phyloP scores from a whole-genome alignment of 805 yeast species.

The Sungouiozyma ichnusensis region DNA sequence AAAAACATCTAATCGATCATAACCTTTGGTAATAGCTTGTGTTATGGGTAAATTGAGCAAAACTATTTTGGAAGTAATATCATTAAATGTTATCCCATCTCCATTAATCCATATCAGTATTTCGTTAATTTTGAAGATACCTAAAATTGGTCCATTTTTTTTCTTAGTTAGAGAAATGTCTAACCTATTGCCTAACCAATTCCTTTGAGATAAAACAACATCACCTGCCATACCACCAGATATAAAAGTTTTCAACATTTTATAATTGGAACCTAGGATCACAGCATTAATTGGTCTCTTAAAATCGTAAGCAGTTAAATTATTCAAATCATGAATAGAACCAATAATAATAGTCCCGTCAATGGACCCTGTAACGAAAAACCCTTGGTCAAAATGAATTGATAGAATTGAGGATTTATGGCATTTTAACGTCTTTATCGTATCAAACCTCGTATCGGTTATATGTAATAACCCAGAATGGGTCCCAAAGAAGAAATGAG shows the following conservation, averaged over 20 bases:
- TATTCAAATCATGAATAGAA: conserved; percentile 43
- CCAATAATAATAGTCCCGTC: conserved; percentile 91
- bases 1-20: conserved; percentile 62
- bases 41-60: conserved; percentile 51
- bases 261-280: conserved; percentile 63
- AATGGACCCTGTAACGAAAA: conserved; percentile 80
- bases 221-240: conserved; percentile 90
- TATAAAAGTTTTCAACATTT: conserved; percentile 50
- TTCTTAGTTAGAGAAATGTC: conserved; percentile 55
- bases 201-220: conserved; percentile 59
- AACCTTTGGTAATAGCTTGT: conserved; percentile 20
- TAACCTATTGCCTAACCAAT: conserved; percentile 78
- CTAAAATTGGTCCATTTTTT: conserved; percentile 53
- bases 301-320: conserved; percentile 67
- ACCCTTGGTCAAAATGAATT: conserved; percentile 59
- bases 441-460: conserved; percentile 45
- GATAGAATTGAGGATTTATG: conserved; percentile 79
- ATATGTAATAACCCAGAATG: conserved; percentile 78
- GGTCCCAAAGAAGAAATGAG: conserved; percentile 70
- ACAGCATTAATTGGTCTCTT: conserved; percentile 84
- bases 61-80: conserved; percentile 39
- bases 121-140: conserved; percentile 52
- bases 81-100: conserved; percentile 61
- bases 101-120: conserved; percentile 78
- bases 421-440: conserved; percentile 66